Conservation (phyloP, 345 rosid species). For the Erysimum cheiranthoides region DNA sequence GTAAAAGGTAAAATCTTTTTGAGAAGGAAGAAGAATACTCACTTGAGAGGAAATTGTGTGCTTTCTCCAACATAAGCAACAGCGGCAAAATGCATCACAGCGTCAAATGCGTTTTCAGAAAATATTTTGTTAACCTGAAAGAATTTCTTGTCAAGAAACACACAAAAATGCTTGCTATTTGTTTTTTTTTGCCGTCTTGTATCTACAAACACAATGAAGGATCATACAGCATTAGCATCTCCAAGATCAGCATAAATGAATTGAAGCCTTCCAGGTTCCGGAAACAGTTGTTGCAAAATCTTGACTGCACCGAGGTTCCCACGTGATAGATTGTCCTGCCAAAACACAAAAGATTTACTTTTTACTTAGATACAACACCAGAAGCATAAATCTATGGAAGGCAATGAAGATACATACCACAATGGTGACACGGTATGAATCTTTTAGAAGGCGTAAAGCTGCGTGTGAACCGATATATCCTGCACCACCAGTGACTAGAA, state of each 20-base stretch:
- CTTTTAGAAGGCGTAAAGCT: conserved; percentile 71
- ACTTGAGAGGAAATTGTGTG: conserved; percentile 63
- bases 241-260: conserved; percentile 65
- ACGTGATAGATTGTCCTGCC: conserved; percentile 64
- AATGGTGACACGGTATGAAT: conserved; percentile 77
- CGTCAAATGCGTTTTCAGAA: conserved; percentile 58
- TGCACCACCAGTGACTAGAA: conserved; percentile 95
- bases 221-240: conserved; percentile 57
- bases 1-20: neutral
- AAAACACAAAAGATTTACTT: neutral
- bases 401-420: conserved; percentile 57
- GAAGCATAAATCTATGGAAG: conserved; percentile 3
- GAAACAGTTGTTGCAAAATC: conserved; percentile 54
- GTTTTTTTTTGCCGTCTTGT: neutral
- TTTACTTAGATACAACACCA: conserved; percentile 8
- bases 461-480: conserved; percentile 97
- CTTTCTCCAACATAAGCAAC: conserved; percentile 80
- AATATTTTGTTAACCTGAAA: conserved; percentile 56
- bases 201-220: conserved; percentile 28
- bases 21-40: conserved; percentile 21
- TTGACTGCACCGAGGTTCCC: conserved; percentile 61
- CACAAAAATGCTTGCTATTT: neutral
- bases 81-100: conserved; percentile 67
- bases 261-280: conserved; percentile 64
- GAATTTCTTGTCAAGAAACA: conserved; percentile 40